Conservation (phyloP, 768 basidiomycete genomes). For the Phaeotremella fagi region DNA sequence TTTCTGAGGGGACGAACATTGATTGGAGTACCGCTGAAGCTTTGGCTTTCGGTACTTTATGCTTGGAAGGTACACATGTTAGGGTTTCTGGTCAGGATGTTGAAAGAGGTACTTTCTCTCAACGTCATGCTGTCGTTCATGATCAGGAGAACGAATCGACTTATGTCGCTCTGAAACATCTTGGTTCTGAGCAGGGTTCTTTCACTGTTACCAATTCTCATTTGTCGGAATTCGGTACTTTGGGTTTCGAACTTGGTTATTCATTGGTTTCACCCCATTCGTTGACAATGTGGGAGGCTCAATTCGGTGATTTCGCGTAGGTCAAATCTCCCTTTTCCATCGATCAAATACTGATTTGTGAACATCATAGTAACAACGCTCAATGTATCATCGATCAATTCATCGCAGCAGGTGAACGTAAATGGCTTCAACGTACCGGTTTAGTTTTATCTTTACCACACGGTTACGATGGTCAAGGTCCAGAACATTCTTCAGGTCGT, state of each 20-base stretch:
- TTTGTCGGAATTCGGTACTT: constrained; percentile 86
- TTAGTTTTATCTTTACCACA: constrained; percentile 85
- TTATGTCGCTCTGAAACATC: constrained; percentile 82
- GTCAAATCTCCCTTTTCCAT: neutral
- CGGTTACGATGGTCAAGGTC: constrained; percentile 97
- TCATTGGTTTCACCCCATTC: constrained; percentile 92
- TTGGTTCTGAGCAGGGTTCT: constrained; percentile 78
- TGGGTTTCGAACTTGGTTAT: constrained; percentile 97
- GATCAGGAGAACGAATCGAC: constrained; percentile 90
- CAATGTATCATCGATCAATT: constrained; percentile 99
- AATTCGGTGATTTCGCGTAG: constrained; percentile 86
- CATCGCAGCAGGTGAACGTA: constrained; percentile 92
- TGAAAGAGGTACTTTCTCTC: constrained; percentile 97
- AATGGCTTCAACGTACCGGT: constrained; percentile 93
- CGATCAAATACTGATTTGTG: neutral
- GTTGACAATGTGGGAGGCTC: constrained; percentile 96
- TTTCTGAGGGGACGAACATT: constrained; percentile 84
- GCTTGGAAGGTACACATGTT: constrained; percentile 87
- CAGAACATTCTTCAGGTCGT: constrained; percentile 93
- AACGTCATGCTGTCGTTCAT: constrained; percentile 93
- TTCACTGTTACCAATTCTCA: constrained; percentile 97
- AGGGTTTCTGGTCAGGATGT: constrained; percentile 97
- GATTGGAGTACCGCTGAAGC: constrained; percentile 99
- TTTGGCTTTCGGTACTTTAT: constrained; percentile 88
- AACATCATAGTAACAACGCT: constrained; percentile 64